Base-by-base conservation (phyloP, 2,329 filamentous ascomycete genomes). In the Colletotrichum godetiae region DNA sequence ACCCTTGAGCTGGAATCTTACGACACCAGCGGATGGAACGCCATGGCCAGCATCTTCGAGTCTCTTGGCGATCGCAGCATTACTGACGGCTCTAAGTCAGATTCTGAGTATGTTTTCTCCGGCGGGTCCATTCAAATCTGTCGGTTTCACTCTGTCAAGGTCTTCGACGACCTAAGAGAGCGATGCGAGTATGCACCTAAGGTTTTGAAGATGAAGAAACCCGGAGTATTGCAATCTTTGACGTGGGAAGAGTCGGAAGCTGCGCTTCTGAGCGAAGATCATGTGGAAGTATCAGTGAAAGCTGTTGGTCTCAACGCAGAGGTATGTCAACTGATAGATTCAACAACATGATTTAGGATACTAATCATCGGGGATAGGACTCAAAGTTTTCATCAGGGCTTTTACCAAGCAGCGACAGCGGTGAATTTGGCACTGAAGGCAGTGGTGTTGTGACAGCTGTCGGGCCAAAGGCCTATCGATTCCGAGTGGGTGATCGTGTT, bases 401-500 rank as follows among this genome's bases (percentile, higher is more conserved):
- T 15, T 55, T 67, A 0, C 11, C 37, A 61, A 22, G 55, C 53
- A 13, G 35, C 57, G 59, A 75, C 1, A 76, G 76, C 24, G n/a
- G 77, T 0, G 49, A 67, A 2, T 22, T 59, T 3, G 75, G 84
- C 10, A 11, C 57, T 13, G 68, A 72, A 49, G 68, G 68, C 4
- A 72, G 68, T 27, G 68, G 68, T 5, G 19, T 68, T 33, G 68
- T 72, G 12, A 33, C 24, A 19, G 55, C 19, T 24, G 27, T 68
- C 7, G 68, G 68, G 15, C 27, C 64, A 7, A 35, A 58, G 13
- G 56, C 52, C 49, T 49, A 22, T 10, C 31, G 22, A 19, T 49
- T 72, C 12, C 62, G 68, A 0, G 42, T 77, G 0, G 84, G 84
- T 8, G 82, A 85, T 59, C 78, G 81, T 0, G 84, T 85, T 7